phyloP scores from a whole-genome alignment of 495 filamentous ascomycete genomes.

The Parathielavia appendiculata region DNA sequence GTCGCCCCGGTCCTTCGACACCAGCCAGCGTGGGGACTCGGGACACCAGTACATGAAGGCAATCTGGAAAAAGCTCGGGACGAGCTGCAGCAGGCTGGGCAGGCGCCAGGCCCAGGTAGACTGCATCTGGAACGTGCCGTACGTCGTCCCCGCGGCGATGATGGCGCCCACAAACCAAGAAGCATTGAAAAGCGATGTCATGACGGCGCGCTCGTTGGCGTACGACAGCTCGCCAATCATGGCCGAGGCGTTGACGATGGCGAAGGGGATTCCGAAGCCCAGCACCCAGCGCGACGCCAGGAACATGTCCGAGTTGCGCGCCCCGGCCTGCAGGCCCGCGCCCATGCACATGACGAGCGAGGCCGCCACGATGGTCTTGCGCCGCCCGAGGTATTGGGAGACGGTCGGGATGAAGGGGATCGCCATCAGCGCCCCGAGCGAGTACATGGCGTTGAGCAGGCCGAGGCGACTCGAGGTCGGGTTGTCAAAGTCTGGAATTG shows the following conservation, averaged over 20 bases:
- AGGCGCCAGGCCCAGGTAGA: constrained; percentile 58
- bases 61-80: constrained; percentile 49
- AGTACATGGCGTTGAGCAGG: constrained; percentile 39
- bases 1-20: constrained; percentile 42
- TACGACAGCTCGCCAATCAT: constrained; percentile 58
- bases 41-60: constrained; percentile 45
- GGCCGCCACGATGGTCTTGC: constrained; percentile 49
- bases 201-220: constrained; percentile 53
- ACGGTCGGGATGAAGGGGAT: constrained; percentile 53
- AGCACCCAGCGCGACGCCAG: constrained; percentile 56
- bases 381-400: constrained; percentile 48
- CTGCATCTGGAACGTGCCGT: constrained; percentile 50
- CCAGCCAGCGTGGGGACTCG: constrained; percentile 49
- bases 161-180: constrained; percentile 56
- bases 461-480: constrained; percentile 34
- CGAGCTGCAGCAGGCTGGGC: constrained; percentile 49
- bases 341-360: constrained; percentile 43
- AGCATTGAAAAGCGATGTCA: constrained; percentile 58
- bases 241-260: constrained; percentile 52
- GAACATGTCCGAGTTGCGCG: constrained; percentile 47
- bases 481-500: constrained; percentile 34
- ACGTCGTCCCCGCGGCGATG: constrained; percentile 49
- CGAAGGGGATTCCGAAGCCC: constrained; percentile 58
- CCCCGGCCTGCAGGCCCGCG: constrained; percentile 27
- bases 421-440: constrained; percentile 39